Evolutionary conservation across 108 stramenopile genomes (phyloP), one percentile per base, ranked within the genome.

Genomic region (Nitzschia inconspicua): DNA sequence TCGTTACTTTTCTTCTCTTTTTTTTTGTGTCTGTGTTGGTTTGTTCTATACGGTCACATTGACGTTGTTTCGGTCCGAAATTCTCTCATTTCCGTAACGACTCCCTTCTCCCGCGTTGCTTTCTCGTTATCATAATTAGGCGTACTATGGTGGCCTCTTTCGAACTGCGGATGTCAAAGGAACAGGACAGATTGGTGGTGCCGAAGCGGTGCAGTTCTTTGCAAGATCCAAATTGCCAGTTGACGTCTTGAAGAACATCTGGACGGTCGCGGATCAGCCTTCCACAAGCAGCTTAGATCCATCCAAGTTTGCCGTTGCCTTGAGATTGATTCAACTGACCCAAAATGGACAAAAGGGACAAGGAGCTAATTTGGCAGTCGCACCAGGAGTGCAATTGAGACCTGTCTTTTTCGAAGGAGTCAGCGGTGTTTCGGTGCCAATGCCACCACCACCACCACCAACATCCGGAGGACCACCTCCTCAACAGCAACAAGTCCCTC

Each of bases 61-160:
- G 20, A 14, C 0, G 8, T 27, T 30, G 32, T 4, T 26, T 30
- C 39, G 30, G 8, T 18, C 0, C 9, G 22, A 46, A 46, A 3
- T n/a, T n/a, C n/a, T n/a, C 10, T 16, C 0, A 1, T 0, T 27
- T 3, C 10, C n/a, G 28, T 20, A 9, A 3, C n/a, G n/a, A 28
- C 30, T 7, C n/a, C 24, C 24, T 27, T 16, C 8, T 32, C 19
- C 47, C 0, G 11, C 10, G 10, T 16, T 23, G 1, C n/a, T 16
- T 31, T 26, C 0, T 16, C 9, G 28, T 32, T 0, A 52, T 14
- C 10, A 10, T 27, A 32, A 7, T 34, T 32, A 88, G 83, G 66
- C 79, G 3, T 87, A 89, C 75, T 97, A 90, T 74, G 71, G 86
- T 54, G 82, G 63, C 26, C 75, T 97, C 34, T 97, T 97, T 63